These are phyloP conservation scores for Durusdinium trenchii DNA, from an alignment of 73 alveolate species.

Conservation along the genomic window DNA sequence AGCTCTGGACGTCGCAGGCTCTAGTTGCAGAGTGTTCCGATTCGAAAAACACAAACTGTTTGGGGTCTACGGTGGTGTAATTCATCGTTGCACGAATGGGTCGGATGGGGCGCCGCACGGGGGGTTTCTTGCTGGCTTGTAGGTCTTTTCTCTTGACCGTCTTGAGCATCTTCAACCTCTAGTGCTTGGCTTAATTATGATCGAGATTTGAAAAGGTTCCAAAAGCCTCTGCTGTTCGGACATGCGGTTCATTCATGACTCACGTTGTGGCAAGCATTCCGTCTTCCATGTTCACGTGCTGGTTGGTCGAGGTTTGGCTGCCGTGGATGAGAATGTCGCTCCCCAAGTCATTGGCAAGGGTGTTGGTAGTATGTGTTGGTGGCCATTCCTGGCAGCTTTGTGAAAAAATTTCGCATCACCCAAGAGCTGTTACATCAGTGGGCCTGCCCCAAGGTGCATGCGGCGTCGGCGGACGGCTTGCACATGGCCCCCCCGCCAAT, in stretches of 20 bases:
- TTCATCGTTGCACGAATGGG: too few species aligned
- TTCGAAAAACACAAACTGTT: too few species aligned
- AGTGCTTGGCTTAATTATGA: neutral
- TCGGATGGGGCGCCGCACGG: too few species aligned
- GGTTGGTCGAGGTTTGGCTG: conserved; percentile 10
- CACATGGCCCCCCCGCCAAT: too few species aligned
- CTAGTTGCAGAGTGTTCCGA: too few species aligned
- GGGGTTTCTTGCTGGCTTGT: too few species aligned
- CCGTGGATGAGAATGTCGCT: conserved; percentile 7
- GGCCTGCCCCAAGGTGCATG: too few species aligned
- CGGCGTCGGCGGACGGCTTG: too few species aligned
- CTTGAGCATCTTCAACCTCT: too few species aligned
- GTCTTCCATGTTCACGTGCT: conserved; percentile 4
- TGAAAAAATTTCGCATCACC: neutral
- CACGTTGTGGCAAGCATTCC: conserved; percentile 7
- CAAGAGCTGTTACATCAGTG: conserved; percentile 4
- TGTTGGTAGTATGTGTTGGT: neutral
- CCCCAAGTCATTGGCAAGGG: conserved; percentile 10
- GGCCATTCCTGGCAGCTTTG: conserved; percentile 10
- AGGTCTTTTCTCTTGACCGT: too few species aligned
- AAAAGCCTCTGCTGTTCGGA: neutral
- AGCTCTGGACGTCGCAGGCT: too few species aligned
- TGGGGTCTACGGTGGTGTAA: too few species aligned
- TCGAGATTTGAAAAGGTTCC: neutral
- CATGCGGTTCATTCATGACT: neutral